Percentiles rank a stretch among this genome's conserved stretches.
Evolutionary conservation across 345 rosid species (phyloP).

Genomic region (Triadica sebifera): DNA sequence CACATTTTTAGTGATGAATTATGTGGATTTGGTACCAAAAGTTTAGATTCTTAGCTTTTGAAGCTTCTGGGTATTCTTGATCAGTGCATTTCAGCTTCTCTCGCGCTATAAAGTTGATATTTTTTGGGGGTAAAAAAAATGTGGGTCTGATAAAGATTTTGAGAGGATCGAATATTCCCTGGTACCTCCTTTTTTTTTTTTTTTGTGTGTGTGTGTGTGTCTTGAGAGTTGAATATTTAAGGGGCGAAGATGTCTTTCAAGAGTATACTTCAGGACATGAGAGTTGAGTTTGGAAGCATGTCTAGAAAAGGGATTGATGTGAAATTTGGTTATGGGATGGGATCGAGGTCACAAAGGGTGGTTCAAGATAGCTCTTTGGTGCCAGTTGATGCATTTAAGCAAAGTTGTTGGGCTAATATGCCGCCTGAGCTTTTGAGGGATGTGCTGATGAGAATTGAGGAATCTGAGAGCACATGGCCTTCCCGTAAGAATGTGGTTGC

Average conservation of each 20-base stretch:
- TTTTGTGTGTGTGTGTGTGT: not conserved
- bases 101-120: not conserved
- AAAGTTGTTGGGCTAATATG: conserved; percentile 95
- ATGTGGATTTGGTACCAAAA: not conserved
- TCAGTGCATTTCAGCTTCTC: conserved; percentile 7
- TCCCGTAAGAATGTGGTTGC: conserved; percentile 71
- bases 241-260: conserved; percentile 45
- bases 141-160: conserved; percentile 17
- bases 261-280: conserved; percentile 78
- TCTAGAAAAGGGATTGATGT: conserved; percentile 79
- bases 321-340: conserved; percentile 64
- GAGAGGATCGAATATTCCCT: not conserved
- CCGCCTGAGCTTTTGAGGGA: conserved; percentile 91
- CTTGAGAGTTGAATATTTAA: not conserved
- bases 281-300: conserved; percentile 71
- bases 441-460: conserved; percentile 72
- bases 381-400: conserved; percentile 60
- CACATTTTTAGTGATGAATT: conserved; percentile 1
- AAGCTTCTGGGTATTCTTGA: conserved; percentile 17
- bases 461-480: conserved; percentile 74
- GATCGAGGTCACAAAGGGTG: conserved; percentile 79
- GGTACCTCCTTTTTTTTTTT: no score
- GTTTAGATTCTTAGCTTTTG: conserved; percentile 10
- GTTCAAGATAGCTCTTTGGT: conserved; percentile 62
- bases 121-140: conserved; percentile 4